Conservation (phyloP, 768 basidiomycete genomes). For the Lactifluus piperatus region DNA sequence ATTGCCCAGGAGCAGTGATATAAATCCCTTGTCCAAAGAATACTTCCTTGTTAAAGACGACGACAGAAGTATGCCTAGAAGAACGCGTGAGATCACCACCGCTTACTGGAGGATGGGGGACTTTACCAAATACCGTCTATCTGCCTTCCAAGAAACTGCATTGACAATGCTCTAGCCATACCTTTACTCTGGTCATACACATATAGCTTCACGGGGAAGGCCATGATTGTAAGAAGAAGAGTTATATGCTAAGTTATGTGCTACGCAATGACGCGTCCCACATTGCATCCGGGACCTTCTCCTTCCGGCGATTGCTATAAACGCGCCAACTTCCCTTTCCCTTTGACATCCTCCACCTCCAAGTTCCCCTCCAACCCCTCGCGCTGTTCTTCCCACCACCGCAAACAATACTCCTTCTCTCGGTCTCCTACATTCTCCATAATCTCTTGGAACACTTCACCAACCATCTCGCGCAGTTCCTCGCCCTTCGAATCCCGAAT, state of each 20-base stretch:
- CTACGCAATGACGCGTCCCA: slow-evolving; percentile 17
- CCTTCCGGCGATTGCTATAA: not conserved
- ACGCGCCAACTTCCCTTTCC: not conserved
- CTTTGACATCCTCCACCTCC: not conserved
- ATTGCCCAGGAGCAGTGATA: slow-evolving; percentile 62
- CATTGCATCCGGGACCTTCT: not conserved
- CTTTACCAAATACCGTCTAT: slow-evolving; percentile 89
- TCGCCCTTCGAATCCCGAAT: slow-evolving; percentile 25
- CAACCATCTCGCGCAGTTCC: slow-evolving; percentile 38
- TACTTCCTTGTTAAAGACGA: slow-evolving; percentile 76
- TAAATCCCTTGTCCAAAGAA: slow-evolving; percentile 88
- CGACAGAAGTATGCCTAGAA: slow-evolving; percentile 85
- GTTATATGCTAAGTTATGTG: not conserved
- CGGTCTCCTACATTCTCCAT: slow-evolving; percentile 55
- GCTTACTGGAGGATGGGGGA: not conserved
- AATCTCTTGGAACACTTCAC: slow-evolving; percentile 56
- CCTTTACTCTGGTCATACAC: slow-evolving; percentile 90
- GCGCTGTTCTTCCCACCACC: slow-evolving; percentile 59
- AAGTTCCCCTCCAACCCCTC: not conserved
- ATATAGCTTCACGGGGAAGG: slow-evolving; percentile 59
- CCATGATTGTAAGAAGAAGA: not conserved
- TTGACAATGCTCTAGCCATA: slow-evolving; percentile 68
- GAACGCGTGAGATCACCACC: slow-evolving; percentile 9
- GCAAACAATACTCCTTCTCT: slow-evolving; percentile 57
- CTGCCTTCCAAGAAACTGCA: slow-evolving; percentile 76